Evolutionary conservation across 2,329 filamentous ascomycete species (phyloP).

Genomic region (Hirsutella rhossiliensis): DNA sequence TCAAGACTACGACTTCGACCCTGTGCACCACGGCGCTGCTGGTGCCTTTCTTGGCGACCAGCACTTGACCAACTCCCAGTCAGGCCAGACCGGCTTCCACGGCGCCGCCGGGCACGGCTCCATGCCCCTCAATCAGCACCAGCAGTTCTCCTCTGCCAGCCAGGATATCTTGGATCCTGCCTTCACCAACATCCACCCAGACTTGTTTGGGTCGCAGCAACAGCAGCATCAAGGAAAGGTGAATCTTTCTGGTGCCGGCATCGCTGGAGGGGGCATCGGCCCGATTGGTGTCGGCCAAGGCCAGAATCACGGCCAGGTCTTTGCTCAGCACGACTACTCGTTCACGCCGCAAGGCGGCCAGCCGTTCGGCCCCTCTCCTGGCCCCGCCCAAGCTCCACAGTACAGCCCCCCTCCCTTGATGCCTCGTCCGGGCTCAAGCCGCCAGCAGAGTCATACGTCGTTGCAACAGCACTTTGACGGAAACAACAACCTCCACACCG

Average conservation of each 20-base stretch:
- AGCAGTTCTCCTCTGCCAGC: constrained; percentile 20
- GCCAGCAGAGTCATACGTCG: constrained; percentile 21
- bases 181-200: constrained; percentile 23
- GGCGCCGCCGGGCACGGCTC: constrained; percentile 14
- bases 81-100: constrained; percentile 17
- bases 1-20: constrained; percentile 21
- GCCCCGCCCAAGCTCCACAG: constrained; percentile 16
- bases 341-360: constrained; percentile 20
- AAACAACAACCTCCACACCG: constrained; percentile 17
- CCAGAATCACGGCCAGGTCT: constrained; percentile 20
- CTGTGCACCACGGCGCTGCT: constrained; percentile 13
- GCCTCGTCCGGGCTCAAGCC: constrained; percentile 15
- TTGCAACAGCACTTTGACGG: constrained; percentile 15
- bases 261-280: constrained; percentile 8
- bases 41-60: constrained; percentile 18
- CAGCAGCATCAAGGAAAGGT: constrained; percentile 11
- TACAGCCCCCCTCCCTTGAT: constrained; percentile 21
- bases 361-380: constrained; percentile 10
- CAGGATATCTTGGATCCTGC: constrained; percentile 25
- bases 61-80: constrained; percentile 15
- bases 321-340: constrained; percentile 19
- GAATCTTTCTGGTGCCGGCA: constrained; percentile 8
- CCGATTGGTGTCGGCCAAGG: constrained; percentile 16
- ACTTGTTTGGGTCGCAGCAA: constrained; percentile 23
- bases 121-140: constrained; percentile 14